Base-by-base conservation (phyloP, 768 basidiomycete species). In the Podaxis mareebaensis region DNA sequence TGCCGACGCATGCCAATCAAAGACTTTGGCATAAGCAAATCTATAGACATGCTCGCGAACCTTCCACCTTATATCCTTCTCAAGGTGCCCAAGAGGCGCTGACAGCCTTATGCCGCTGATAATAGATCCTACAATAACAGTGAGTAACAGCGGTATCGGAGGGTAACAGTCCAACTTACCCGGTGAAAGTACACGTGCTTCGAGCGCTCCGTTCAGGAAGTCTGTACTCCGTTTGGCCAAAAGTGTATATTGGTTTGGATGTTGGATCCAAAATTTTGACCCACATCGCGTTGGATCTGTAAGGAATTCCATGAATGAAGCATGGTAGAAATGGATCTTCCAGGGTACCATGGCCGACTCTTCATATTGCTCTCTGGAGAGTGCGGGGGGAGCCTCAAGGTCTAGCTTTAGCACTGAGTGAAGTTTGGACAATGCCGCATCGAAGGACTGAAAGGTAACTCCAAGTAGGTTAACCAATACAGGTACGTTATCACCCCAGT, bases 251-350 rank as follows among this genome's bases (percentile, higher is more conserved):
- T 54, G 36, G n/a, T 36, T 8, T n/a, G 53, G 36, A 10, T 54
- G 53, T 36, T 38, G 28, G 33, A 54, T 38, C 33, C 53, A 54
- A 22, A 54, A 39, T 33, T 33, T 10, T 36, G 17, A 11, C 20
- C 53, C 53, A 36, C 33, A 54, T 30, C 53, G 30, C n/a, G 8
- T 36, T 10, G 26, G n/a, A 36, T 54, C 53, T 3, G n/a, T 13
- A 12, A 54, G 17, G 36, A 54, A 54, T 5, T 54, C 53, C 36
- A 54, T n/a, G n/a, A 54, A 54, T 12, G 36, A 54, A 38, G 53
- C 53, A 8, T 54, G 53, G 10, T 54, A 12, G 36, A 54, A 54
- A 24, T 24, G 11, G 24, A 33, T 26, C 20, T 15, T 22, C 52
- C 52, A 53, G 3, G 28, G 52, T 7, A 26, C 17, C 22, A 8